Evolutionary conservation across 768 basidiomycete species (phyloP), one percentile per base, ranked within the genome.

Genomic region (Calocera viscosa): DNA sequence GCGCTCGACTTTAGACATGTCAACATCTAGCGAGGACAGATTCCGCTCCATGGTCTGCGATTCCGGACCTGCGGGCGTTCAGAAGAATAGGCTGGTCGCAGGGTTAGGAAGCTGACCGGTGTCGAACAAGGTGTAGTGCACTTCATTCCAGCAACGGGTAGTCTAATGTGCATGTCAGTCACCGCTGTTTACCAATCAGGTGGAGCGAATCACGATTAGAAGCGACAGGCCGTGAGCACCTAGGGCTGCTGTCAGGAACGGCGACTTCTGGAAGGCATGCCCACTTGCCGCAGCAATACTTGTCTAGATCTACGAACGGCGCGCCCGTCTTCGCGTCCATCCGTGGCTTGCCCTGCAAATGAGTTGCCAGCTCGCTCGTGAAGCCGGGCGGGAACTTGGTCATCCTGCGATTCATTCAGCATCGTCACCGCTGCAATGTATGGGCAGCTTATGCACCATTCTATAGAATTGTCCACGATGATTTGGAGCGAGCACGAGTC

Each of bases 221-320:
- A 84, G 86, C n/a, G 90, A 83, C 71, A 93, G 87, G 0, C 91
- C 91, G 77, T 93, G 91, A 1, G 90, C 90, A 2, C 89, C 89
- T 86, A 41, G 34, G n/a, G 40, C 17, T 63, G 39, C 12, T 22
- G 22, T 33, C 3, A 63, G 1, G 17, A 43, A 19, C 43, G 38
- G 70, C 64, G 35, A 53, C 24, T 66, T 14, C 67, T 16, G 30
- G 43, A 60, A 68, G 16, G 28, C 16, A 2, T 2, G 26, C 30
- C 7, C 7, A 78, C 83, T 67, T 79, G 87, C 79, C 88, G 80
- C 84, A 85, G 69, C 84, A 85, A 73, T 86, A 89, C 63, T 84
- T 80, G 71, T 90, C 84, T 63, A 92, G 82, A 71, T 91, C 84
- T 8, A 90, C 70, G 19, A 89, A 76, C 0, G 88, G 88, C 8